Evolutionary conservation across 1,284 basidiomycete species (phyloP), one percentile per base, ranked within the genome.

Genomic region (Austroboletus novae-zelandiae): DNA sequence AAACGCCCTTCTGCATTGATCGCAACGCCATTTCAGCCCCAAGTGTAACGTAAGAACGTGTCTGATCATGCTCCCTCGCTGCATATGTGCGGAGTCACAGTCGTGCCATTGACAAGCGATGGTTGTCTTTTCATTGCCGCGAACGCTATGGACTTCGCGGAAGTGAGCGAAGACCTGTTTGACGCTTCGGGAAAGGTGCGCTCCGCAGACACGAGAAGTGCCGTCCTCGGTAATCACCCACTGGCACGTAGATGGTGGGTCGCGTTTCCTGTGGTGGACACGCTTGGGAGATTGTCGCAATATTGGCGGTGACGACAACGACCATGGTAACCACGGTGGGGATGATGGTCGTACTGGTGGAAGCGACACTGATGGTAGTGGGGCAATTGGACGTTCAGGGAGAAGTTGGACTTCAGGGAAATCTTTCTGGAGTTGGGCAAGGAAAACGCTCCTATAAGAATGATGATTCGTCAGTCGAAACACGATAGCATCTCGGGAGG

Each of bases 31-130:
- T 1, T 54, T 46, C 32, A 64, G 5, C 7, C 37, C 43, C 35
- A 61, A 17, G 18, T 61, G 59, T 6, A 61, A 60, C 1, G 62
- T 18, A 17, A 59, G 18, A 2, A 61, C 1, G 43, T 61, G 59
- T 8, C 59, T 32, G 14, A 62, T 45, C 9, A 61, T 11, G 7
- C 62, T 61, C 0, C 59, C 62, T 9, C 60, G 49, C 15, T 61
- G 60, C 59, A 61, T 61, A 3, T 50, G 60, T 1, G 48, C 39
- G 5, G 52, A 51, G 1, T 13, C 20, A 30, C 59, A 61, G 9
- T 7, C 45, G 6, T 48, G 7, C 59, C 59, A 61, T 1, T 13
- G 32, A 14, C 59, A 61, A 7, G 6, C 2, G 9, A 47, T 43
- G 9, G 30, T 37, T 18, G 4, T 50, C 30, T 51, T 61, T 13